Evolutionary conservation across 768 basidiomycete genomes (phyloP), one percentile per base, ranked within the genome.

Genomic region (Macrolepiota albuminosa): DNA sequence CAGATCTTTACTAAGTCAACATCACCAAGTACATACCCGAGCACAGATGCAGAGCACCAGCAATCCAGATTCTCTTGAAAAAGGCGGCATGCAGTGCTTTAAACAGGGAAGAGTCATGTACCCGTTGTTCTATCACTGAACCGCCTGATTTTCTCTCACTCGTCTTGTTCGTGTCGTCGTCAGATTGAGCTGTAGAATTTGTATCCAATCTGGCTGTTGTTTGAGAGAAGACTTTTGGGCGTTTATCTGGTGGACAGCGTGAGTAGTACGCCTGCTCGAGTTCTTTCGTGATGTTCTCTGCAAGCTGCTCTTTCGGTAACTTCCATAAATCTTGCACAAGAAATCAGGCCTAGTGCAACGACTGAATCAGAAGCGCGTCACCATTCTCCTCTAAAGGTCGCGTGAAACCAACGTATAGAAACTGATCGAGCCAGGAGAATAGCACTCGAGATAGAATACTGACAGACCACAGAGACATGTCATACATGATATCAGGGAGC

Each of bases 371-470:
- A 31, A 37, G 29, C n/a, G 29, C 18, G 29, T 21, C 54, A 79
- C 82, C 82, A 57, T 81, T 75, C 64, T 76, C 74, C 66, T 81
- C 69, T n/a, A 83, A 61, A 3, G 82, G 82, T 40, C 82, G 69
- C 9, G 79, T 75, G 60, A 74, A 83, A 29, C 82, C 82, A 36
- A 82, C 81, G 21, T 67, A 62, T 8, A 84, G 66, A 49, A 84
- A 71, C 8, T 81, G 76, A 39, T 68, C 73, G 7, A 84, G 67
- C 82, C 82, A 83, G 24, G 72, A 69, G 58, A 83, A 80, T 13
- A 78, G 40, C 9, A 81, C 67, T 45, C 68, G 70, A 8, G 81
- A 81, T 11, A 76, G 59, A 33, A 57, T 61, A 21, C 76, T 78
- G 43, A 48, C 7, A 8, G 5, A 50, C 49, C 31, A 6, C 45